phyloP scores from a whole-genome alignment of 352 stramenopile species.

The Albugo candida region DNA sequence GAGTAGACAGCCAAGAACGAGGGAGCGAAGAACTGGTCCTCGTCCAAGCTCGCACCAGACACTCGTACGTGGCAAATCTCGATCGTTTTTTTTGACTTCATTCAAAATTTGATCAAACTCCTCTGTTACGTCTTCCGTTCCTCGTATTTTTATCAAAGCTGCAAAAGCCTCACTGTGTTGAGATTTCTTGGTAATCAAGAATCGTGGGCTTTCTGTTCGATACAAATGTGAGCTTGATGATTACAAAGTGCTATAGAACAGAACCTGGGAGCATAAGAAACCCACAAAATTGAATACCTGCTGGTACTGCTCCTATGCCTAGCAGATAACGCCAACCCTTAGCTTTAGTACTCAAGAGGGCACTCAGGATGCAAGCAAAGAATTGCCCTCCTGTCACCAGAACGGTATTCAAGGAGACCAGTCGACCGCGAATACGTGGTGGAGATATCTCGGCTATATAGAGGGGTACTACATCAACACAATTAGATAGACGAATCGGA shows the following conservation, averaged over 20 bases:
- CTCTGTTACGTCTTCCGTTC: conserved; percentile 21
- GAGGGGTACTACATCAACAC: conserved; percentile 20
- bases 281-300: conserved; percentile 40
- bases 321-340: conserved; percentile 71
- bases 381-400: conserved; percentile 60
- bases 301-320: conserved; percentile 38
- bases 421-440: conserved; percentile 29
- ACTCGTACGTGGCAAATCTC: conserved; percentile 5
- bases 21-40: conserved; percentile 17
- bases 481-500: not conserved
- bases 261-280: conserved; percentile 31
- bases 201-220: conserved; percentile 33
- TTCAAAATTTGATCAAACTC: conserved; percentile 38
- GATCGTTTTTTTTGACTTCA: conserved; percentile 17
- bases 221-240: not conserved
- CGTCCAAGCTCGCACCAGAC: conserved; percentile 17
- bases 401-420: conserved; percentile 66
- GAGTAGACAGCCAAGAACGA: conserved; percentile 36
- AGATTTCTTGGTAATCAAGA: conserved; percentile 23
- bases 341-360: conserved; percentile 22
- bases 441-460: conserved; percentile 65
- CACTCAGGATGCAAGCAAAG: conserved; percentile 46
- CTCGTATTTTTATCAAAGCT: conserved; percentile 31
- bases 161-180: conserved; percentile 12
- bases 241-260: not conserved